Base-by-base conservation (phyloP, 2,329 filamentous ascomycete genomes). In the Didymella arachidicola region DNA sequence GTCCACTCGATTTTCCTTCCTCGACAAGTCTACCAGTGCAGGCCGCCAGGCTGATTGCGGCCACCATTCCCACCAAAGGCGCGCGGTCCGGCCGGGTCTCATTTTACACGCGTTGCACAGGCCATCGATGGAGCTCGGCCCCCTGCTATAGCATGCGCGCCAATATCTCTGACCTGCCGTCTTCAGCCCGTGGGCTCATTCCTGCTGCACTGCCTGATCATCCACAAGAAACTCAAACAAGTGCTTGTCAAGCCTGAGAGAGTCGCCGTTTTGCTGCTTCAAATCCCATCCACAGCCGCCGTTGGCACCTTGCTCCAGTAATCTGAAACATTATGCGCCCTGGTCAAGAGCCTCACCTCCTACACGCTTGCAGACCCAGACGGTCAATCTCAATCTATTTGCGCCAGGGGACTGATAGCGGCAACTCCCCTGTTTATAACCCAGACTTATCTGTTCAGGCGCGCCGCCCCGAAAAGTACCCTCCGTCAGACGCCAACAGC, bases 61-160 rank as follows among this genome's bases (percentile, higher is more conserved):
- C 32, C 34, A 34, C 27, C 32, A 34, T 27, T 49, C 26, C 32
- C 56, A 50, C 48, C 38, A 29, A 43, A 42, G 41, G 32, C 36
- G 49, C 49, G 38, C 55, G 22, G 49, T 30, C 42, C 47, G 45
- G 50, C 55, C 49, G 56, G 52, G 42, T 61, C 63, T 65, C 63
- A 61, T 65, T 60, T 63, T 49, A 43, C 63, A 57, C 49, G 50
- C 55, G 48, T 61, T 57, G 62, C 63, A 64, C 63, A 60, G 57
- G 44, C 61, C 59, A 34, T 53, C 30, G 34, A 18, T 25, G 16
- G 22, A 39, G 54, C 51, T 44, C 52, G 49, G 44, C 50, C 55
- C 63, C 60, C 53, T 60, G 55, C 53, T 52, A 42, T 55, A 47
- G 49, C 59, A 49, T 50, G 42, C 56, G 49, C 30, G 48, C 49